A percentile compares a stretch with the other conserved stretches of the same genome.
phyloP scores from a whole-genome alignment of 208 protist species.

The Crithidia acanthocephali region DNA sequence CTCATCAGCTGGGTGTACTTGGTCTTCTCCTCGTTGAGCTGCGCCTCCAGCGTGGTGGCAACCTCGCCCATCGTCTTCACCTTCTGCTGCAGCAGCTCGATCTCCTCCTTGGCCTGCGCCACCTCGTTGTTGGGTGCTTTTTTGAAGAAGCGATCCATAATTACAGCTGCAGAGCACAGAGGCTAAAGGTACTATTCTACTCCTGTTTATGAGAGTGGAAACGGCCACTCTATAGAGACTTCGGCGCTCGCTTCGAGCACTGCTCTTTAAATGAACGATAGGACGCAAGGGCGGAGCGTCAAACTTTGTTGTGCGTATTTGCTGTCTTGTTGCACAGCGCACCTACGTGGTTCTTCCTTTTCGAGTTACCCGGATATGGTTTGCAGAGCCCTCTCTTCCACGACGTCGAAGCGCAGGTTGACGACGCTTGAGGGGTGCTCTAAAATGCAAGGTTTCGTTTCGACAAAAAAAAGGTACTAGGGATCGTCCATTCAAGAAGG shows the following conservation, averaged over 20 bases:
- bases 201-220: too few species aligned
- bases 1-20: slow-evolving; percentile 40
- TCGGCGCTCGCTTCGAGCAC: too few species aligned
- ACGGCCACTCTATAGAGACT: too few species aligned
- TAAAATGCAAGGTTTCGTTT: background rate
- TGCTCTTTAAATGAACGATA: too few species aligned
- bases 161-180: background rate
- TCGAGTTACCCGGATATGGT: background rate
- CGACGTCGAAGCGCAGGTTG: slow-evolving; percentile 5
- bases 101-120: slow-evolving; percentile 46
- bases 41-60: slow-evolving; percentile 42
- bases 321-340: background rate
- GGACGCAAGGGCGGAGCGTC: too few species aligned
- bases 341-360: background rate
- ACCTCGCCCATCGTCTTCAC: slow-evolving; percentile 62
- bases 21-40: slow-evolving; percentile 58
- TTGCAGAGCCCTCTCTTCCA: background rate
- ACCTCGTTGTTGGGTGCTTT: slow-evolving; percentile 18
- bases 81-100: slow-evolving; percentile 64
- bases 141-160: slow-evolving; percentile 68
- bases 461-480: too few species aligned
- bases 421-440: background rate
- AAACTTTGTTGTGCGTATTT: too few species aligned
- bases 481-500: too few species aligned
- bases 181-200: background rate